Conservation (phyloP, 2,329 filamentous ascomycete species). For the Aureobasidium namibiae region DNA sequence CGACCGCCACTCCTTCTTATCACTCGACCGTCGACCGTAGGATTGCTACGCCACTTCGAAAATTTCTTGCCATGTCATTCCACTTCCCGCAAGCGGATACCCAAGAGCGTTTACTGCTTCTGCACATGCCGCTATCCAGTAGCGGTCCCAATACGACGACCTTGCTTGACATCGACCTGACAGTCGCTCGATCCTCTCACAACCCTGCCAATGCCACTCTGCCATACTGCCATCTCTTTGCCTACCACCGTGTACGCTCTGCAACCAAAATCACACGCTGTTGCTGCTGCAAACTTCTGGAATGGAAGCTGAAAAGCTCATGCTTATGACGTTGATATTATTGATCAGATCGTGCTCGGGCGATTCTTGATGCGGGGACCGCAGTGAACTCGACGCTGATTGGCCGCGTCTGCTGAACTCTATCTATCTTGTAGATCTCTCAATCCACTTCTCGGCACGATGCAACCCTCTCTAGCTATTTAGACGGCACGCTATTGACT, state of each 20-base stretch:
- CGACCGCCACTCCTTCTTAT: background rate
- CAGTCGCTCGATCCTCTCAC: background rate
- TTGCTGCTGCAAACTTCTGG: background rate
- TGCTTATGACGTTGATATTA: background rate
- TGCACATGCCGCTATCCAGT: background rate
- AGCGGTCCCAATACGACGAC: background rate
- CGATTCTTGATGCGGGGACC: background rate
- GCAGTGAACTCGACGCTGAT: background rate
- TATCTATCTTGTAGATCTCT: conserved; percentile 5
- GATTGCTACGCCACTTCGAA: background rate
- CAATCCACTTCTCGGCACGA: background rate
- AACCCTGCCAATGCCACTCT: background rate
- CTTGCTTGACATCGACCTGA: background rate
- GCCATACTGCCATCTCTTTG: background rate
- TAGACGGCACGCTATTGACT: background rate
- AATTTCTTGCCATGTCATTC: background rate
- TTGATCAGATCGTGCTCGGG: background rate
- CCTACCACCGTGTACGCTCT: no score
- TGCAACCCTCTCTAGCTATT: background rate
- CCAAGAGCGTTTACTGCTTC: background rate
- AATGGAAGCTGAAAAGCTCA: background rate
- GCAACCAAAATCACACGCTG: background rate
- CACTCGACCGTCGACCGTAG: background rate
- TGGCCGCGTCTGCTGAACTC: background rate
- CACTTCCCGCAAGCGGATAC: background rate